Conservation (phyloP, 2,329 filamentous ascomycete genomes). For the Fusarium bactridioides region DNA sequence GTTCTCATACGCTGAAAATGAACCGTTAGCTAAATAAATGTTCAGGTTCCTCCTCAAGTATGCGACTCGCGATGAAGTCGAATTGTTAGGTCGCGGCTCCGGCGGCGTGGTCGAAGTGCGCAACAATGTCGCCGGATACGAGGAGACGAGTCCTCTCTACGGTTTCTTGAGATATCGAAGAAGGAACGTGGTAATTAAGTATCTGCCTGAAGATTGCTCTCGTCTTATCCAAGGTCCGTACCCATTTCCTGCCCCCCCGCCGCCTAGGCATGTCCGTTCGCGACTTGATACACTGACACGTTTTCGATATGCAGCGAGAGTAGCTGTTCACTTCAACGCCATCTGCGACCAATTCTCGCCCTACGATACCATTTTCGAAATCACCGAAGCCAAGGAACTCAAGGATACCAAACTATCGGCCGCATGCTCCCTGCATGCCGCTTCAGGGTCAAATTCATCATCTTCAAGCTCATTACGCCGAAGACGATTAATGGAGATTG, state of each 20-base stretch:
- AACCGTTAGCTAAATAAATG: conserved; percentile 5
- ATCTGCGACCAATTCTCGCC: conserved; percentile 79
- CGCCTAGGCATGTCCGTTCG: background rate
- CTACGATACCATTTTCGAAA: conserved; percentile 84
- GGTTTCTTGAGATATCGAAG: conserved; percentile 90
- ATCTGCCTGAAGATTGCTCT: conserved; percentile 89
- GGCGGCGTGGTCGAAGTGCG: conserved; percentile 87
- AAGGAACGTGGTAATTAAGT: conserved; percentile 91
- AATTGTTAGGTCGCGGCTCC: conserved; percentile 77
- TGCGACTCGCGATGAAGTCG: conserved; percentile 84
- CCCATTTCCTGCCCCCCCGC: background rate
- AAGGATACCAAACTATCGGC: conserved; percentile 88
- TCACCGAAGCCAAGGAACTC: conserved; percentile 77
- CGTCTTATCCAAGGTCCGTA: conserved; percentile 86
- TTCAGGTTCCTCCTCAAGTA: conserved; percentile 95
- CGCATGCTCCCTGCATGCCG: conserved; percentile 88
- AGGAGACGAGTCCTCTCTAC: conserved; percentile 87
- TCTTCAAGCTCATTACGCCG: conserved; percentile 81
- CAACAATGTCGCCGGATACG: conserved; percentile 77
- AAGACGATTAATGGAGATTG: conserved; percentile 86
- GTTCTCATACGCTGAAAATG: background rate
- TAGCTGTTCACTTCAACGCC: conserved; percentile 75
- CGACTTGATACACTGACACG: conserved; percentile 21
- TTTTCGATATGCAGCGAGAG: conserved; percentile 69
- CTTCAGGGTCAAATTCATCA: conserved; percentile 84